Base-by-base conservation (phyloP, 495 filamentous ascomycete species). In the Hypomontagnella monticulosa region DNA sequence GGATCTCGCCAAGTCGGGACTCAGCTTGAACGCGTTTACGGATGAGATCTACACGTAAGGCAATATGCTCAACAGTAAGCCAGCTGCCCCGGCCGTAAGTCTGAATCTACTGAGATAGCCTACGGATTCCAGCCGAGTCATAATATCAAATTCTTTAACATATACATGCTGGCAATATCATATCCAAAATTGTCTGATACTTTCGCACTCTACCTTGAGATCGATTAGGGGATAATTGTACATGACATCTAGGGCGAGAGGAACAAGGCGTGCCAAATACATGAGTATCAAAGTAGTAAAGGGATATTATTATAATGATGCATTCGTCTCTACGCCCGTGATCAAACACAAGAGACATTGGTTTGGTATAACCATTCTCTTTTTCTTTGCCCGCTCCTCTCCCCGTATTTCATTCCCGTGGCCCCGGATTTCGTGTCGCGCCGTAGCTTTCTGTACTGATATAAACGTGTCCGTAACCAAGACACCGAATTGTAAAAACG, bases 1-100 rank as follows among this genome's bases (percentile, higher is more conserved):
- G 75, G 93, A 97, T 78, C 85, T 98, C 73, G 94, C 93, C 4
- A 88, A 93, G 81, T 86, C 92, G 63, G 94, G 94, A 3, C 53
- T 96, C 71, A 83, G 83, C 41, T 75, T 96, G 77, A 95, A 96
- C 80, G 84, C 83, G 7, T 79, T 96, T 68, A 97, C 93, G 15
- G 88, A 92, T 75, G 89, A 89, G 63, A 78, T 97, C 41, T 97
- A 96, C 75, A 97, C 93, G 10, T 96, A 68, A 61, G 46, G 19
- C 36, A 14, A 14, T 3, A 9, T 3, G n/a, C n/a, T 9, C 3
- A 3, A 38, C 3, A 38, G 2, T 14, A 14, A 3, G 36, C n/a
- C n/a, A n/a, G n/a, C n/a, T n/a, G n/a, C n/a, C n/a, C n/a, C n/a
- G n/a, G n/a, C n/a, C 23, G 23, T 27, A 6, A 6, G 2, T 6